Percentiles rank a stretch among this genome's conserved stretches.
These are phyloP conservation scores for Limnomonas spitsbergensis DNA, from an alignment of 139 green algal genomes.

Conservation along the genomic window DNA sequence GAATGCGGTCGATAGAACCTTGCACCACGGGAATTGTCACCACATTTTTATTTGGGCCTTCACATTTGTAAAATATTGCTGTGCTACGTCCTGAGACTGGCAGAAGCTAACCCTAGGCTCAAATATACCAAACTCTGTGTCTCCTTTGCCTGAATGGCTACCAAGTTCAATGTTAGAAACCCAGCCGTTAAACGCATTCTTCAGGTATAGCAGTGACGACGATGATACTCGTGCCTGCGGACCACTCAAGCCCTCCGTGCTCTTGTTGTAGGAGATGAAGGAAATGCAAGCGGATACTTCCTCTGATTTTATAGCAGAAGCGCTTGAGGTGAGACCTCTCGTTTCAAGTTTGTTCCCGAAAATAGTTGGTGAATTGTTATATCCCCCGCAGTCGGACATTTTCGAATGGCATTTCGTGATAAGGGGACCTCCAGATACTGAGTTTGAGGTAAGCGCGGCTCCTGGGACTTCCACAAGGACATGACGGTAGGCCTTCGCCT, in stretches of 20 bases:
- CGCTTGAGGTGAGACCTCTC: neutral
- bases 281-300: neutral
- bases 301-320: constrained; percentile 12
- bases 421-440: constrained; percentile 77
- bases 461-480: too few relatives aligned
- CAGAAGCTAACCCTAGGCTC: too few relatives aligned
- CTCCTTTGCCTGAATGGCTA: neutral
- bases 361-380: neutral
- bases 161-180: constrained; percentile 12
- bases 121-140: too few relatives aligned
- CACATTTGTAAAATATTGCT: too few relatives aligned
- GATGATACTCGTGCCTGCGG: too few relatives aligned
- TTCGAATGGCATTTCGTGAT: constrained; percentile 99
- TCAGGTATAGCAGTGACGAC: too few relatives aligned
- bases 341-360: neutral
- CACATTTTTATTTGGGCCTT: too few relatives aligned
- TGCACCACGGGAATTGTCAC: too few relatives aligned
- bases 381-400: constrained; percentile 82
- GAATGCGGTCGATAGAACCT: too few relatives aligned
- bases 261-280: constrained; percentile 10
- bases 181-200: constrained; percentile 15
- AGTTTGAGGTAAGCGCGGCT: constrained; percentile 85
- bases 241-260: neutral
- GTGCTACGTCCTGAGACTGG: too few relatives aligned
- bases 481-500: too few relatives aligned